Percentiles rank a stretch among this genome's conserved stretches.
Conservation (phyloP, 192 early-diverging fungal genomes). For the Rhizoclosmatium globosum region DNA sequence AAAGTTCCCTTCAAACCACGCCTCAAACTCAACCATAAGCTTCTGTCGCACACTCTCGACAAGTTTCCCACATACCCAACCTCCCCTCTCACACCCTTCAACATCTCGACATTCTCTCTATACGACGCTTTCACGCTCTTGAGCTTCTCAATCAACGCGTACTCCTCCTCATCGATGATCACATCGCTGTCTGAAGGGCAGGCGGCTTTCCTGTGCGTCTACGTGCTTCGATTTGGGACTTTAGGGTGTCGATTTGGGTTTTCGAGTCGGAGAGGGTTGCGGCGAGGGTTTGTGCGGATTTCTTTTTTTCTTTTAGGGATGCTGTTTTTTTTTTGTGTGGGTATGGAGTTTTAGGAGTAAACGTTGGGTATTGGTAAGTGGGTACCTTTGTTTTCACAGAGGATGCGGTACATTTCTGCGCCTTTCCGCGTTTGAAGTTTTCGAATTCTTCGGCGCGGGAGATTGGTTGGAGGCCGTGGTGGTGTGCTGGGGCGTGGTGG, state of each 20-base stretch:
- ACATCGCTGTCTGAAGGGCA: conserved; percentile 24
- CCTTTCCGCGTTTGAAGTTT: conserved; percentile 60
- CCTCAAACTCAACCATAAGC: conserved; percentile 68
- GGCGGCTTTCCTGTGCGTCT: background rate
- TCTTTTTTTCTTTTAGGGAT: conserved; percentile 59
- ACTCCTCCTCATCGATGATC: conserved; percentile 67
- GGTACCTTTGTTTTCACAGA: conserved; percentile 68
- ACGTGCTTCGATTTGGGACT: conserved; percentile 42
- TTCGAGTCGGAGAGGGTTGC: conserved; percentile 55
- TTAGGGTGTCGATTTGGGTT: conserved; percentile 55
- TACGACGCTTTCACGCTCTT: conserved; percentile 57
- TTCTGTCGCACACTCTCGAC: conserved; percentile 67
- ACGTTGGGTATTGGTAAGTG: too few relatives aligned
- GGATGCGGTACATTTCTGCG: conserved; percentile 58
- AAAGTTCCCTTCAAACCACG: conserved; percentile 61
- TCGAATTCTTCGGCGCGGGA: conserved; percentile 68
- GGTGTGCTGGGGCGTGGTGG: background rate
- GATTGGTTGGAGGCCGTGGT: background rate
- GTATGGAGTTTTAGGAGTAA: background rate
- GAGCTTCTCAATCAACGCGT: conserved; percentile 49
- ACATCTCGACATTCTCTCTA: conserved; percentile 47
- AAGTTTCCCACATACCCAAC: conserved; percentile 61
- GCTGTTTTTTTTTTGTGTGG: conserved; percentile 41
- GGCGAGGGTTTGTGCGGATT: conserved; percentile 52
- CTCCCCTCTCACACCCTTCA: conserved; percentile 51